A percentile compares a stretch with the other conserved stretches of the same genome.
These are phyloP conservation scores for Lablab purpureus DNA, from an alignment of 306 rosid genomes.

Conservation along the genomic window DNA sequence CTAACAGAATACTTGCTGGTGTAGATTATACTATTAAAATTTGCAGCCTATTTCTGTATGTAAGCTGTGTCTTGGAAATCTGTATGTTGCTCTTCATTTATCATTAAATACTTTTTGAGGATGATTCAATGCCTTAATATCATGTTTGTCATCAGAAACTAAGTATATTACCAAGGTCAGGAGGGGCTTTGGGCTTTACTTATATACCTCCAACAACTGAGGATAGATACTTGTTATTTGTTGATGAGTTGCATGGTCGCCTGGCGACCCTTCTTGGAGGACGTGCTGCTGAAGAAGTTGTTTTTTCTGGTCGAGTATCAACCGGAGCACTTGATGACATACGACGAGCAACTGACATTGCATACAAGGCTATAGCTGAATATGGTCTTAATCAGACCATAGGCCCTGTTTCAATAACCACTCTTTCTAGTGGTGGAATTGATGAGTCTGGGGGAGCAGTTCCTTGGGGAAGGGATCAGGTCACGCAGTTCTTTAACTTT, in stretches of 20 bases:
- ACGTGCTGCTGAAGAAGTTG: slow-evolving; percentile 97
- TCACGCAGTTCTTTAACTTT: slow-evolving; percentile 43
- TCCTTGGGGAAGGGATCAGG: slow-evolving; percentile 98
- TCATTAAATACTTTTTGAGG: neutral
- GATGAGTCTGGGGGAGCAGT: slow-evolving; percentile 83
- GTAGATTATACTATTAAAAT: neutral
- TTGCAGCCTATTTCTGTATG: neutral
- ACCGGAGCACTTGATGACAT: slow-evolving; percentile 98
- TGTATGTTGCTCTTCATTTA: slow-evolving; percentile 12
- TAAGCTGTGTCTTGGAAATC: slow-evolving; percentile 13
- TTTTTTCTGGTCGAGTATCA: slow-evolving; percentile 91
- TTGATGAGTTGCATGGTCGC: slow-evolving; percentile 95
- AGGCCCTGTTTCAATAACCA: slow-evolving; percentile 89
- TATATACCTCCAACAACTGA: slow-evolving; percentile 89
- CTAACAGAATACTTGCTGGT: slow-evolving; percentile 15
- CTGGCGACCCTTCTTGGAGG: slow-evolving; percentile 98
- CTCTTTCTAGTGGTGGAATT: slow-evolving; percentile 82
- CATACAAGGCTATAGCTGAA: slow-evolving; percentile 97
- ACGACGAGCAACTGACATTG: slow-evolving; percentile 95
- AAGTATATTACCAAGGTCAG: slow-evolving; percentile 96
- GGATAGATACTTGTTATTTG: slow-evolving; percentile 93
- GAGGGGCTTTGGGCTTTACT: slow-evolving; percentile 96
- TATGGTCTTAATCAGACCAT: slow-evolving; percentile 93
- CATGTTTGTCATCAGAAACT: slow-evolving; percentile 69
- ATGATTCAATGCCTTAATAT: slow-evolving; percentile 31